Evolutionary conservation across 768 basidiomycete species (phyloP).

Genomic region (Mycena polygramma): DNA sequence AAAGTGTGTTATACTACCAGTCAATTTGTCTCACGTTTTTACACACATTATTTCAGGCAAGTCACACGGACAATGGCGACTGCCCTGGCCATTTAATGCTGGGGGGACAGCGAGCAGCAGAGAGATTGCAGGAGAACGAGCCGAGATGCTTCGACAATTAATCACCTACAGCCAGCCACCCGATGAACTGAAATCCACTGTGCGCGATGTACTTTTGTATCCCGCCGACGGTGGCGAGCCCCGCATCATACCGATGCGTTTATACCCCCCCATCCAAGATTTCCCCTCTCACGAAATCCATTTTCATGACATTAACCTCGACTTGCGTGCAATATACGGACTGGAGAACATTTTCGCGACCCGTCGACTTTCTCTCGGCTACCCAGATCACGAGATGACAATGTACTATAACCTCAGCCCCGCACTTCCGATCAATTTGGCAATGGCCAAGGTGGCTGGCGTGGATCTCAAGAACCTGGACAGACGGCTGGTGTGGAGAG

Average conservation of each 20-base stretch:
- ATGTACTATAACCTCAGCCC: neutral
- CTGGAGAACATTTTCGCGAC: neutral
- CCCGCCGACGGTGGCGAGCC: conserved; percentile 4
- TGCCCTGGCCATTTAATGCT: too few relatives aligned
- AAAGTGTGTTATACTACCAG: neutral
- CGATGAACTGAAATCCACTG: neutral
- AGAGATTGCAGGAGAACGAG: too few relatives aligned
- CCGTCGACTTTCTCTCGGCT: neutral
- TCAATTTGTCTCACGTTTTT: too few relatives aligned
- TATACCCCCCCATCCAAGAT: neutral
- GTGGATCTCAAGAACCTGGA: neutral
- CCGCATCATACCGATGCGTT: neutral
- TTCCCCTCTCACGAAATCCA: too few relatives aligned
- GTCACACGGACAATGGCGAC: too few relatives aligned
- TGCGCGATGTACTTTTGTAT: neutral
- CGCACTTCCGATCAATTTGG: neutral
- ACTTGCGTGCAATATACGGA: neutral
- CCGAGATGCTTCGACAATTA: too few relatives aligned
- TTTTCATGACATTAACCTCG: neutral
- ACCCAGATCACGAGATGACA: neutral
- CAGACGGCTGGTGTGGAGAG: neutral
- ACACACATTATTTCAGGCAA: too few relatives aligned
- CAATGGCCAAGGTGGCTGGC: neutral
- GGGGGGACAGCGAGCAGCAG: too few relatives aligned
- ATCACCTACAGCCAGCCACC: too few relatives aligned